Evolutionary conservation across 2,329 filamentous ascomycete genomes (phyloP), one percentile per base, ranked within the genome.

Genomic region (Magnaporthiopsis rhizophila): DNA sequence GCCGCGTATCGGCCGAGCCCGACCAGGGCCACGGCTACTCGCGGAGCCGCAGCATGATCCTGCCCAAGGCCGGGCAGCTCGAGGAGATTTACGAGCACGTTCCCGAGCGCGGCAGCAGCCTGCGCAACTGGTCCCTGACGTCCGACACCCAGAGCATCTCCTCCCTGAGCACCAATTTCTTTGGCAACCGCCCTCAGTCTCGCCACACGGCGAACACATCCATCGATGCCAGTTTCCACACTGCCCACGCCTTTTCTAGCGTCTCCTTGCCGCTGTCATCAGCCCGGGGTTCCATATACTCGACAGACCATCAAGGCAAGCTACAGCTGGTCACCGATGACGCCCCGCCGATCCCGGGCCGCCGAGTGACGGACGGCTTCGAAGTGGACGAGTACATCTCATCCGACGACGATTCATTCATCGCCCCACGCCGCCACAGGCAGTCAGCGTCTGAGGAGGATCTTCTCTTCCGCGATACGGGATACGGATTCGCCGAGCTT

Each of bases 311-410:
- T 56, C 64, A 57, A 59, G 66, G 24, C 64, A 50, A 26, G 56
- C 64, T 61, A 32, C 12, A 26, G 18, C 28, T 62, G 28, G 18
- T 45, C 2, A 2, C 3, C 12, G n/a, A 58, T 7, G 21, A 13
- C 28, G 36, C 34, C 56, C 36, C n/a, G 26, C 21, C n/a, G 15
- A 32, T 32, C 15, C 28, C 45, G 60, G 57, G 26, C 58, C 61
- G 8, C 2, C 75, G 73, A 32, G 5, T 21, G 24, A 28, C 13
- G 15, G 53, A 30, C 21, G 64, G 57, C 5, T 76, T 77, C 68
- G 76, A 76, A 65, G 75, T 78, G 9, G 75, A 77, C 64, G 76
- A 77, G 65, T 75, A 76, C 65, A 53, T 77, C 21, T 77, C 75
- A 0, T 74, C 74, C 0, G 77, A 79, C 62, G 73, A 72, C 21